Base-by-base conservation (phyloP, 495 filamentous ascomycete species). In the Entonaema liquescens region DNA sequence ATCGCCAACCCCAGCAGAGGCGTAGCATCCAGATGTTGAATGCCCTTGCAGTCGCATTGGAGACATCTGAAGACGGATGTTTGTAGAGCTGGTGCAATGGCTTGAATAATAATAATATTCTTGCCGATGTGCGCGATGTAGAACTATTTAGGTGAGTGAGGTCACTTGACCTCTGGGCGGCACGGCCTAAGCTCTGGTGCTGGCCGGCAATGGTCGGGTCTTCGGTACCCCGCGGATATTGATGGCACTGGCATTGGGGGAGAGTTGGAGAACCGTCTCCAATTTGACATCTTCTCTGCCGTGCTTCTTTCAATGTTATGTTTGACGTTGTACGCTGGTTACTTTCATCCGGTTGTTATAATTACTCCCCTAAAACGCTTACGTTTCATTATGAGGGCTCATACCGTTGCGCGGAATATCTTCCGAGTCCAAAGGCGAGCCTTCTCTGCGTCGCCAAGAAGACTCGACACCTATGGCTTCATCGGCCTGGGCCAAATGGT, bases 401-500 rank as follows among this genome's bases (percentile, higher is more conserved):
- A 67, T n/a, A 57, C 64, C 5, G 71, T 77, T 35, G 52, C 75
- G 67, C 77, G 74, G 50, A 73, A 62, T 70, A 66, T 76, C 7
- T 65, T 66, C 35, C 65, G 50, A 64, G 69, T 65, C 42, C 80
- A 80, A 67, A 71, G 75, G 47, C 80, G 89, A 68, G 73, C 78
- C 36, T 92, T 92, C 69, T 89, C 90, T 26, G 83, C 79, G 0
- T 85, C 87, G 5, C 28, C 80, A 36, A 80, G 75, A 28, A 81
- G 86, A 62, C 80, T 88, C 72, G 88, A 89, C 66, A 89, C 86
- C 71, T 94, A 90, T 85, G 93, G 92, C 12, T 96, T 97, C 78
- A 89, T 97, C 70, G 93, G 93, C 3, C 80, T 97, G 28, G 93
- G 93, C 7, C 91, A 92, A 74, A 97, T 97, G 93, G 93, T 93